Evolutionary conservation across 805 yeast species (phyloP).

Genomic region (Candida sanyiensis): DNA sequence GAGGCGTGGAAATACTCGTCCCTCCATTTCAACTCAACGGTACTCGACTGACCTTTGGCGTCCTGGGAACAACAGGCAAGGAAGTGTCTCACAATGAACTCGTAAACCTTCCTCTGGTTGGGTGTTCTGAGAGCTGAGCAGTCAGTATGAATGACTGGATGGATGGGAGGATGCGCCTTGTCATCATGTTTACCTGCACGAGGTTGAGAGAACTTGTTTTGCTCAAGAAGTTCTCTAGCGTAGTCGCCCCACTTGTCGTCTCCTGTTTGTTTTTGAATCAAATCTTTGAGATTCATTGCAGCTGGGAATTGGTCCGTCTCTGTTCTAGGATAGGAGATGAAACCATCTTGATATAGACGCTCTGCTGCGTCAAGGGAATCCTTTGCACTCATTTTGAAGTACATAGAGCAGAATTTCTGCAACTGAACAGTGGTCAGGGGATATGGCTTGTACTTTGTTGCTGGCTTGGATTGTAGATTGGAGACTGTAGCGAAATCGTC

Average conservation of each 20-base stretch:
- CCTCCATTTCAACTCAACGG: conserved; percentile 69
- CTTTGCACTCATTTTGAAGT: conserved; percentile 75
- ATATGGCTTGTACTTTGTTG: conserved; percentile 73
- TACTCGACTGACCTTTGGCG: conserved; percentile 71
- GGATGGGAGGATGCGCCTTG: conserved; percentile 97
- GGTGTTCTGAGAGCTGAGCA: conserved; percentile 25
- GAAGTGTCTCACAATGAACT: conserved; percentile 78
- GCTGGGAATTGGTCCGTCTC: conserved; percentile 87
- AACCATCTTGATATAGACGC: conserved; percentile 77
- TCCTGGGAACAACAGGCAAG: conserved; percentile 89
- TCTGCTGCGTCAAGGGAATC: conserved; percentile 76
- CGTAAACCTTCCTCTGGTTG: conserved; percentile 70
- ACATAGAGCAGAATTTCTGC: conserved; percentile 78
- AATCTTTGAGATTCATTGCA: conserved; percentile 59
- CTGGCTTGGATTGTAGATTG: conserved; percentile 51
- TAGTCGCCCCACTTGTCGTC: conserved; percentile 67
- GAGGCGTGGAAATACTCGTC: conserved; percentile 62
- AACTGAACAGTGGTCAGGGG: conserved; percentile 93
- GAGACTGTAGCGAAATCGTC: conserved; percentile 45
- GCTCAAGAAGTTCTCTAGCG: conserved; percentile 42
- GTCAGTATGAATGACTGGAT: conserved; percentile 60
- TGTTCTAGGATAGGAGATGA: conserved; percentile 92
- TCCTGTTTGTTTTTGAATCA: conserved; percentile 56
- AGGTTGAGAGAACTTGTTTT: conserved; percentile 51
- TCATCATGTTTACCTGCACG: conserved; percentile 82